Evolutionary conservation across 495 filamentous ascomycete genomes (phyloP).

Genomic region (Hypoxylon fragiforme): DNA sequence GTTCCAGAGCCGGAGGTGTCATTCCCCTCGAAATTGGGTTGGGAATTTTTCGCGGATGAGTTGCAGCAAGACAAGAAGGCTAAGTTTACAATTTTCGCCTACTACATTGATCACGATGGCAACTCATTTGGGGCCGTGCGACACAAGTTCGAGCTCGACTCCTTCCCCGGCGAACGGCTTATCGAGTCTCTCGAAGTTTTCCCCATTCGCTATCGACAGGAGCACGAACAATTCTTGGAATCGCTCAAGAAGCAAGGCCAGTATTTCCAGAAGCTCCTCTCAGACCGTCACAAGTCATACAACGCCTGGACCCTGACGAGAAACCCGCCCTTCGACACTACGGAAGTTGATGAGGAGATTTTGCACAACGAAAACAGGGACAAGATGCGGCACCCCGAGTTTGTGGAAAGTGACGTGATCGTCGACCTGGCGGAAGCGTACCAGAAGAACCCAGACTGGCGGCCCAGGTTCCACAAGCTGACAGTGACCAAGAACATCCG

Average conservation of each 20-base stretch:
- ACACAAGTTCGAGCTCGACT: slow-evolving; percentile 46
- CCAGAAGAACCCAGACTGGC: slow-evolving; percentile 39
- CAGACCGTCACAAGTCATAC: slow-evolving; percentile 51
- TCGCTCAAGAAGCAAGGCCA: slow-evolving; percentile 49
- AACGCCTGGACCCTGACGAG: slow-evolving; percentile 47
- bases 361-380: slow-evolving; percentile 30
- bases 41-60: slow-evolving; percentile 34
- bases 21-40: slow-evolving; percentile 25
- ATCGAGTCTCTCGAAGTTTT: slow-evolving; percentile 59
- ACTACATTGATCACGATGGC: slow-evolving; percentile 65
- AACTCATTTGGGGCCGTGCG: slow-evolving; percentile 54
- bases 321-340: slow-evolving; percentile 31
- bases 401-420: slow-evolving; percentile 54
- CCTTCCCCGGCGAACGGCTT: slow-evolving; percentile 57
- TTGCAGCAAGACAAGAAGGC: slow-evolving; percentile 23
- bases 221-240: slow-evolving; percentile 44
- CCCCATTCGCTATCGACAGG: slow-evolving; percentile 59
- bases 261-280: slow-evolving; percentile 50
- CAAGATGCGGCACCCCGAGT: slow-evolving; percentile 36
- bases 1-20: slow-evolving; percentile 25
- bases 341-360: slow-evolving; percentile 22
- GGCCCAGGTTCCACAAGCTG: slow-evolving; percentile 27
- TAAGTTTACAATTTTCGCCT: slow-evolving; percentile 38
- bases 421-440: slow-evolving; percentile 54
- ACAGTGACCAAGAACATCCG: slow-evolving; percentile 27